A percentile compares a stretch with the other conserved stretches of the same genome.
These are phyloP conservation scores for Annulohypoxylon bovei DNA, from an alignment of 495 filamentous ascomycete genomes.

Conservation along the genomic window DNA sequence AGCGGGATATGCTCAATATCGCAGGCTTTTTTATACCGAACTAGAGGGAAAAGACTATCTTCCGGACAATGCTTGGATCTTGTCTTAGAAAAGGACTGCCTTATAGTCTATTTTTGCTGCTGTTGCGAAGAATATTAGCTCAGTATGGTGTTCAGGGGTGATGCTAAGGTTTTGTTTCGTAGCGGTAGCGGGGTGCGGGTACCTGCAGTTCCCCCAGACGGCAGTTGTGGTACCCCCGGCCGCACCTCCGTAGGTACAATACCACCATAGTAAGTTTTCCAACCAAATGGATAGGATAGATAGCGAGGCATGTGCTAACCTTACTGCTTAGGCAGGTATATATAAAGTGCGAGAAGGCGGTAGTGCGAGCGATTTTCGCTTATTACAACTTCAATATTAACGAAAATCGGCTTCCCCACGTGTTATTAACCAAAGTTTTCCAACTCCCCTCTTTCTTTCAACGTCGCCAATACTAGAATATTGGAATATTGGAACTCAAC, in stretches of 20 bases:
- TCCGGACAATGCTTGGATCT: no score
- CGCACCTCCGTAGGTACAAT: neutral
- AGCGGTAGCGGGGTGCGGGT: neutral
- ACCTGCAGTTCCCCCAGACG: neutral
- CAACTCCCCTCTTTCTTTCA: neutral
- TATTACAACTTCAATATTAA: neutral
- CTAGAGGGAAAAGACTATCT: no score
- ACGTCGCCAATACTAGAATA: neutral
- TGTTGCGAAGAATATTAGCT: neutral
- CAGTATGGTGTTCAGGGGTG: no score
- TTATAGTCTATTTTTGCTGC: neutral
- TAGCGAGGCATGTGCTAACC: no score
- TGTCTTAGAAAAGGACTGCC: no score
- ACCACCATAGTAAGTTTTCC: no score
- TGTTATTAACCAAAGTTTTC: neutral
- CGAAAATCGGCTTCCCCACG: neutral
- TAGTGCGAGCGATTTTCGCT: slow-evolving; percentile 1
- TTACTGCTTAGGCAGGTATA: no score
- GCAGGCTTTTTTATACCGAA: no score
- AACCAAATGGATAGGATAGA: no score
- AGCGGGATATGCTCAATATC: no score
- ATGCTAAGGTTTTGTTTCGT: neutral
- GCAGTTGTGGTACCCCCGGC: neutral
- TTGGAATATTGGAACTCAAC: neutral
- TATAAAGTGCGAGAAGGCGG: no score